Evolutionary conservation across 345 rosid genomes (phyloP).

Genomic region (Boechera divaricarpa): DNA sequence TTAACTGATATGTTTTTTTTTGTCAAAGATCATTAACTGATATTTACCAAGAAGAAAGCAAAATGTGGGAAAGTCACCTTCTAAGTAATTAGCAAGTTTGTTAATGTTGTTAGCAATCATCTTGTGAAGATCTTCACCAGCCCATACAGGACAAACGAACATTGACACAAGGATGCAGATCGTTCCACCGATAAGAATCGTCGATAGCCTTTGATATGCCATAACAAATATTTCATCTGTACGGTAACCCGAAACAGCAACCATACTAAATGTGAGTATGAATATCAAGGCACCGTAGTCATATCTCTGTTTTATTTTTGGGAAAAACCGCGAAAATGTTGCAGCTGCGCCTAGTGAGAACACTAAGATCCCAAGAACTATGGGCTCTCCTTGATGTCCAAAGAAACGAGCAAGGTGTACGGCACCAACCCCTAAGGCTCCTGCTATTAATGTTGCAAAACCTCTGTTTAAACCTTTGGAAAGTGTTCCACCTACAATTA

Average conservation of each 20-base stretch:
- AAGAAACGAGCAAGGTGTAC: conserved; percentile 61
- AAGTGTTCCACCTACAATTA: conserved; percentile 66
- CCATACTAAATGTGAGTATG: conserved; percentile 78
- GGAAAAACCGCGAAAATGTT: conserved; percentile 76
- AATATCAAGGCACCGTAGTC: conserved; percentile 84
- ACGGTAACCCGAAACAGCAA: conserved; percentile 70
- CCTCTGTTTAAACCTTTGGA: conserved; percentile 72
- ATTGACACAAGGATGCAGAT: conserved; percentile 55
- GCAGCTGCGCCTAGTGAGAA: conserved; percentile 67
- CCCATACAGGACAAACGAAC: conserved; percentile 71
- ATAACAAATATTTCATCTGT: conserved; percentile 56
- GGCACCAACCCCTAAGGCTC: conserved; percentile 67
- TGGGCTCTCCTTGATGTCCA: conserved; percentile 67
- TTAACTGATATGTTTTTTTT: background rate
- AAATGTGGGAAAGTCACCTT: conserved; percentile 53
- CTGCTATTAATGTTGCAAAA: conserved; percentile 69
- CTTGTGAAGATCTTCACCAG: conserved; percentile 75
- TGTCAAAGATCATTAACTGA: background rate
- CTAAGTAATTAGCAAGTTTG: conserved; percentile 61
- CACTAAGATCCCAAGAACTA: conserved; percentile 70
- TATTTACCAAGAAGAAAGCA: background rate
- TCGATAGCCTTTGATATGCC: conserved; percentile 62
- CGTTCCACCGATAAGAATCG: conserved; percentile 72
- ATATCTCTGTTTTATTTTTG: conserved; percentile 75
- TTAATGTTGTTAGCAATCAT: conserved; percentile 54